phyloP scores from a whole-genome alignment of 805 yeast genomes.

The Nakazawaea ernobii region DNA sequence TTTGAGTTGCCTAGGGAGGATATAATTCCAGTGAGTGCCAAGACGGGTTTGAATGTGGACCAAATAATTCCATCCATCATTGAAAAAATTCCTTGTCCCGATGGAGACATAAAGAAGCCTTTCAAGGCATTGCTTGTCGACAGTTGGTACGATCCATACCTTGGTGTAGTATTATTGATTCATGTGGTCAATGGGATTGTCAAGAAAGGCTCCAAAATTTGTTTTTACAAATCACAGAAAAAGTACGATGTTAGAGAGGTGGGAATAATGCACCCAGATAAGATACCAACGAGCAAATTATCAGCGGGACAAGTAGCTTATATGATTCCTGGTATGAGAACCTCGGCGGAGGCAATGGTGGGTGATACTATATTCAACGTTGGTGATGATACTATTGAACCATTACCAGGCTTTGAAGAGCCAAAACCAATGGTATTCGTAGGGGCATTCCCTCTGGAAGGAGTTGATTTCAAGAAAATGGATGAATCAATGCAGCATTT shows the following conservation, averaged over 20 bases:
- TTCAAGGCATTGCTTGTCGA: constrained; percentile 82
- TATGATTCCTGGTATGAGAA: constrained; percentile 90
- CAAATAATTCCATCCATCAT: constrained; percentile 76
- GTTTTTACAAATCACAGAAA: constrained; percentile 70
- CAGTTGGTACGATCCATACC: constrained; percentile 93
- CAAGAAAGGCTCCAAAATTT: constrained; percentile 65
- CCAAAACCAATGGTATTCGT: constrained; percentile 98
- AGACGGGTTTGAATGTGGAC: constrained; percentile 79
- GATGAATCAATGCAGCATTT: constrained; percentile 87
- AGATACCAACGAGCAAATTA: constrained; percentile 54
- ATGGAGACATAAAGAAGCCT: constrained; percentile 47
- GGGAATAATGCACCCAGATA: constrained; percentile 94
- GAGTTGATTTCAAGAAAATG: constrained; percentile 79
- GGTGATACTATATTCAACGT: constrained; percentile 83
- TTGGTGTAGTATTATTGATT: constrained; percentile 84
- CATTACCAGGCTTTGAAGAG: constrained; percentile 93
- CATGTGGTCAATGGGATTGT: constrained; percentile 80
- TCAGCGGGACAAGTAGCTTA: constrained; percentile 94
- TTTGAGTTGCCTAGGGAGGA: constrained; percentile 75
- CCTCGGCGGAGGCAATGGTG: constrained; percentile 76
- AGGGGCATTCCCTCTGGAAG: constrained; percentile 97
- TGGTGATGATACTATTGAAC: constrained; percentile 53
- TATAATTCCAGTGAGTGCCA: constrained; percentile 84
- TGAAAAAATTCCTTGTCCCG: constrained; percentile 75
- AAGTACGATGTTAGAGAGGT: constrained; percentile 87